Conservation (phyloP, 768 basidiomycete genomes). For the Multifurca ochricompacta region DNA sequence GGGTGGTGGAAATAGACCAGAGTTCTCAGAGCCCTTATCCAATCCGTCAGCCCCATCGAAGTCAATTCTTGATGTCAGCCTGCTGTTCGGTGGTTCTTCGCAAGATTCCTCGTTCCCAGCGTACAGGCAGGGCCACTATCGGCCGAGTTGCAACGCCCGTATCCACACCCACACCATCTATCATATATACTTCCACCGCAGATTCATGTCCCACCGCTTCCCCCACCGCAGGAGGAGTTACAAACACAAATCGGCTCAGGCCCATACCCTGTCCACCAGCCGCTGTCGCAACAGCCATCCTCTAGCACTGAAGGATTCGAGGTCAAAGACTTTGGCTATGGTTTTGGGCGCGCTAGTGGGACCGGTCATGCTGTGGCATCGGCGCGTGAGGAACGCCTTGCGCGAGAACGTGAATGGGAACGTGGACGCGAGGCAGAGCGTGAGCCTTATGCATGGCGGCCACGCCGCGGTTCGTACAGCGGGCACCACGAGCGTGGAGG, state of each 20-base stretch:
- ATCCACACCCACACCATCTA: slow-evolving; percentile 6
- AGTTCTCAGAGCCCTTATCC: not conserved
- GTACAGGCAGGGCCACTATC: slow-evolving; percentile 1
- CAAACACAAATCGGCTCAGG: slow-evolving; percentile 16
- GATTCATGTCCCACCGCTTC: slow-evolving; percentile 2
- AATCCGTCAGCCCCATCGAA: not conserved
- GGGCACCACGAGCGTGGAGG: slow-evolving; percentile 17
- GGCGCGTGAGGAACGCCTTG: slow-evolving; percentile 26
- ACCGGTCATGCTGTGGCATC: slow-evolving; percentile 29
- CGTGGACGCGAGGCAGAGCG: slow-evolving; percentile 23
- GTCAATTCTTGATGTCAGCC: slow-evolving; percentile 9
- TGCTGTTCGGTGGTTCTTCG: slow-evolving; percentile 13
- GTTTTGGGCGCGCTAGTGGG: slow-evolving; percentile 45
- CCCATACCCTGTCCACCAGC: slow-evolving; percentile 14
- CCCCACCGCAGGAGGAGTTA: slow-evolving; percentile 6
- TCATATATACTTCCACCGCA: slow-evolving; percentile 8
- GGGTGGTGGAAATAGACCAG: slow-evolving; percentile 1
- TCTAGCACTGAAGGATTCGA: slow-evolving; percentile 36
- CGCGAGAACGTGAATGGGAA: slow-evolving; percentile 27
- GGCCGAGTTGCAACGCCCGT: slow-evolving; percentile 13
- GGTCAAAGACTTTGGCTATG: slow-evolving; percentile 57
- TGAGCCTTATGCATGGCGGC: slow-evolving; percentile 23
- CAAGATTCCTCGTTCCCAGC: slow-evolving; percentile 2
- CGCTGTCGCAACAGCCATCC: slow-evolving; percentile 8
- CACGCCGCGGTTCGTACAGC: slow-evolving; percentile 29